Percentiles rank a stretch among this genome's conserved stretches.
These are phyloP conservation scores for Tricholomella constricta DNA, from an alignment of 768 basidiomycete species.

Conservation along the genomic window DNA sequence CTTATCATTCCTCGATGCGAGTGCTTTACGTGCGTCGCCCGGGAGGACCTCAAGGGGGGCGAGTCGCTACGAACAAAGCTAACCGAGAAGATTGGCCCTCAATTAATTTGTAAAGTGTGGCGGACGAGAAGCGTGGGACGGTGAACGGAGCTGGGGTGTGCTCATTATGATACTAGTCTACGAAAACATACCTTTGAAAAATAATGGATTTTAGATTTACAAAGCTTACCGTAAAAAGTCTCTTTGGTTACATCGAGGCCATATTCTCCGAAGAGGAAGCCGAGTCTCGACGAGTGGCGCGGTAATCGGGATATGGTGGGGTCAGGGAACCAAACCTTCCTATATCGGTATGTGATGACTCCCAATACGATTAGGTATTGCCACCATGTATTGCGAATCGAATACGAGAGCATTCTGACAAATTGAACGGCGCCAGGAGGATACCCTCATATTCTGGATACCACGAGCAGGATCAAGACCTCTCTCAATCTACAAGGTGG, in stretches of 20 bases:
- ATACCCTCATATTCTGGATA: too few relatives aligned
- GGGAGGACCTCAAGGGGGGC: conserved; percentile 22
- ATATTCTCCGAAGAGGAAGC: conserved; percentile 31
- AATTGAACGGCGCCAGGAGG: too few relatives aligned
- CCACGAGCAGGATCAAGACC: too few relatives aligned
- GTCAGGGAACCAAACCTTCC: too few relatives aligned
- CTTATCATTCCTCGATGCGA: conserved; percentile 29
- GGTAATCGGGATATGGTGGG: too few relatives aligned
- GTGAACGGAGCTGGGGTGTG: conserved; percentile 32
- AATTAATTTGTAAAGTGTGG: conserved; percentile 29
- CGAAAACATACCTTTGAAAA: not conserved
- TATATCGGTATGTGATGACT: too few relatives aligned
- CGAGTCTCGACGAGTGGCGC: conserved; percentile 20
- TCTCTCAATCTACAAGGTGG: too few relatives aligned
- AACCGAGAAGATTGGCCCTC: conserved; percentile 28
- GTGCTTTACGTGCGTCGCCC: conserved; percentile 24
- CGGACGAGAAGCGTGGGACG: conserved; percentile 27
- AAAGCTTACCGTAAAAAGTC: conserved; percentile 29
- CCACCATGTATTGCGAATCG: too few relatives aligned
- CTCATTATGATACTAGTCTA: conserved; percentile 38
- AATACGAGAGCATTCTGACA: too few relatives aligned
- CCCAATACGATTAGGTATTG: too few relatives aligned
- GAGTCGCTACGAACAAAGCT: conserved; percentile 32
- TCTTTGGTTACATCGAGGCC: conserved; percentile 27
- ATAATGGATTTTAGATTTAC: not conserved